Conservation (phyloP, 169 alveolate species). For the Eimeria sp. region DNA sequence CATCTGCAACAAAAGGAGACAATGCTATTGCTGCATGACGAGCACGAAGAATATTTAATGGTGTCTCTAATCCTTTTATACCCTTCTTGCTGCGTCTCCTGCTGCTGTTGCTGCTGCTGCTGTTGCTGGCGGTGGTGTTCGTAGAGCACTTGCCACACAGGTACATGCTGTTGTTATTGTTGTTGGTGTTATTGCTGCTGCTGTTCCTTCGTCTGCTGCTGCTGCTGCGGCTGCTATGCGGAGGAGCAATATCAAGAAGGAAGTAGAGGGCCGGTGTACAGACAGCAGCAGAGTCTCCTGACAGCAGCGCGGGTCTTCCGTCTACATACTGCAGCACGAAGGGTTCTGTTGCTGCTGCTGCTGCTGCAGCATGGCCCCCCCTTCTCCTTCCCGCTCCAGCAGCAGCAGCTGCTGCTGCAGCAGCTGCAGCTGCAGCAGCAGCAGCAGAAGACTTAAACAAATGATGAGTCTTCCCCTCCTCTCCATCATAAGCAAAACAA, state of each 20-base stretch:
- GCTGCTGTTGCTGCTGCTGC: constrained; percentile 1
- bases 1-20: neutral
- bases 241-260: neutral
- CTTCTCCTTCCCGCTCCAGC: neutral
- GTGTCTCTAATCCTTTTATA: neutral
- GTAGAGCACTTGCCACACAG: neutral
- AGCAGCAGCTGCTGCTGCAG: neutral
- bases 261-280: neutral
- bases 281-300: neutral
- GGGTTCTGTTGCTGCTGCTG: constrained; percentile 5
- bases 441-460: constrained; percentile 26
- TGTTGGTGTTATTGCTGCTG: neutral
- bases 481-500: neutral
- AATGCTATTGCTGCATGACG: neutral
- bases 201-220: neutral
- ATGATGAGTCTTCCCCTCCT: neutral
- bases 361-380: neutral
- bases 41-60: neutral
- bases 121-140: neutral
- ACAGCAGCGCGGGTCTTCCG: neutral
- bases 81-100: neutral
- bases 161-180: neutral
- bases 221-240: neutral
- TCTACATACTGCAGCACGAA: neutral
- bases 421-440: constrained; percentile 11